Evolutionary conservation across 345 rosid genomes (phyloP).

Genomic region (Gynandropsis gynandra): DNA sequence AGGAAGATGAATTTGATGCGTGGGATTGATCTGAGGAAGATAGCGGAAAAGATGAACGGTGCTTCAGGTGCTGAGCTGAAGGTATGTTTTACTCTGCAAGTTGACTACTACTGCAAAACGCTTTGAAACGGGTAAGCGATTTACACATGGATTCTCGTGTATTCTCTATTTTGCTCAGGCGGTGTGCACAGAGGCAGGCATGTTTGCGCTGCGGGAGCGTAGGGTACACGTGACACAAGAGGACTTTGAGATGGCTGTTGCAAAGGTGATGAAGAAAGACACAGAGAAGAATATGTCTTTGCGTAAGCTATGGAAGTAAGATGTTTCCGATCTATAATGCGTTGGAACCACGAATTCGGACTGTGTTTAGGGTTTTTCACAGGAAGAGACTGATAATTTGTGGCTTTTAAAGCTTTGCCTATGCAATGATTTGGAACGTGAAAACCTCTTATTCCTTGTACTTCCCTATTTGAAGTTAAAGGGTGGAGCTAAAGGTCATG

Average conservation of each 20-base stretch:
- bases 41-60: constrained; percentile 97
- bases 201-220: constrained; percentile 98
- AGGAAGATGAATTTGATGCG: constrained; percentile 97
- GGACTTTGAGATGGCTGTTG: constrained; percentile 99
- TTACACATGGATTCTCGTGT: no score
- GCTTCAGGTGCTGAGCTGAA: constrained; percentile 99
- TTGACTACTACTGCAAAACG: no score
- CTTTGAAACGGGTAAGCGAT: no score
- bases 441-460: no score
- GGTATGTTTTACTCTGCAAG: constrained; percentile 35
- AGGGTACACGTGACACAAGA: constrained; percentile 98
- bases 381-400: no score
- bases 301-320: constrained; percentile 92
- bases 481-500: no score
- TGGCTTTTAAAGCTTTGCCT: no score
- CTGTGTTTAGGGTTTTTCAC: background rate
- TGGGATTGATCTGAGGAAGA: constrained; percentile 94
- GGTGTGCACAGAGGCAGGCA: constrained; percentile 98
- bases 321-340: background rate
- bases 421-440: no score
- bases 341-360: background rate
- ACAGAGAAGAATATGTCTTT: constrained; percentile 98
- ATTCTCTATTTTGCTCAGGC: constrained; percentile 42
- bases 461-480: no score
- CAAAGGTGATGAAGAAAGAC: constrained; percentile 99